Evolutionary conservation across 1,139 yeast species (phyloP).

Genomic region (Suhomyces yuchorum): DNA sequence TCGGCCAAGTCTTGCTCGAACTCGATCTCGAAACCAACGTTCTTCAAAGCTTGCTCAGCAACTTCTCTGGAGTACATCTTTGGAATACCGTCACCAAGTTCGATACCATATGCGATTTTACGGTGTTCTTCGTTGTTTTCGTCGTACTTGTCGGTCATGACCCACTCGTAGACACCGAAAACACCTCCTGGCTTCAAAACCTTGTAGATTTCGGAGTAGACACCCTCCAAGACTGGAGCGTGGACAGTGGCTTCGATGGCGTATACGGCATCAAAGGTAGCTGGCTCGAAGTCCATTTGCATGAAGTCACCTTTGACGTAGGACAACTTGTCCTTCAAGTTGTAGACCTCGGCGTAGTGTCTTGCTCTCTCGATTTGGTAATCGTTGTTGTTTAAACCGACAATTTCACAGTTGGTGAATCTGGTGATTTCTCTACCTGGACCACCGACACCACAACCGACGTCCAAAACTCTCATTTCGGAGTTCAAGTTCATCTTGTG

Average conservation of each 20-base stretch:
- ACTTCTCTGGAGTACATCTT: conserved; percentile 88
- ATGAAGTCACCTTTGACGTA: conserved; percentile 98
- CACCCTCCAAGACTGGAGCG: conserved; percentile 96
- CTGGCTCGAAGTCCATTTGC: conserved; percentile 96
- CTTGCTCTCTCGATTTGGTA: conserved; percentile 94
- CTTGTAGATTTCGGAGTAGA: conserved; percentile 90
- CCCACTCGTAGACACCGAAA: conserved; percentile 99
- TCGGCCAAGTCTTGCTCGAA: conserved; percentile 83
- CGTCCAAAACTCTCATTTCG: conserved; percentile 89
- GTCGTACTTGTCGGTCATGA: conserved; percentile 92
- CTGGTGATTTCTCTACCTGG: conserved; percentile 96
- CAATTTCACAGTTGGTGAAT: conserved; percentile 83
- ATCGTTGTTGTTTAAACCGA: conserved; percentile 95
- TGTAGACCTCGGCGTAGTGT: conserved; percentile 68
- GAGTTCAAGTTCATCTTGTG: conserved; percentile 77
- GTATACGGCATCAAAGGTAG: conserved; percentile 91
- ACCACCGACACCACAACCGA: conserved; percentile 99
- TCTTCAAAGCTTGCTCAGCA: conserved; percentile 82
- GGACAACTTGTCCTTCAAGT: conserved; percentile 70
- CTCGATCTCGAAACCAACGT: conserved; percentile 84
- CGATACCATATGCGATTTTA: conserved; percentile 94
- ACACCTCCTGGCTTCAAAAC: conserved; percentile 97
- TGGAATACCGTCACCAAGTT: conserved; percentile 98
- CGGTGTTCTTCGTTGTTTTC: conserved; percentile 87
- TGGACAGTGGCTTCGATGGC: conserved; percentile 99